Evolutionary conservation across 352 stramenopile genomes (phyloP), one percentile per base, ranked within the genome.

Genomic region (Saprolegnia parasitica): DNA sequence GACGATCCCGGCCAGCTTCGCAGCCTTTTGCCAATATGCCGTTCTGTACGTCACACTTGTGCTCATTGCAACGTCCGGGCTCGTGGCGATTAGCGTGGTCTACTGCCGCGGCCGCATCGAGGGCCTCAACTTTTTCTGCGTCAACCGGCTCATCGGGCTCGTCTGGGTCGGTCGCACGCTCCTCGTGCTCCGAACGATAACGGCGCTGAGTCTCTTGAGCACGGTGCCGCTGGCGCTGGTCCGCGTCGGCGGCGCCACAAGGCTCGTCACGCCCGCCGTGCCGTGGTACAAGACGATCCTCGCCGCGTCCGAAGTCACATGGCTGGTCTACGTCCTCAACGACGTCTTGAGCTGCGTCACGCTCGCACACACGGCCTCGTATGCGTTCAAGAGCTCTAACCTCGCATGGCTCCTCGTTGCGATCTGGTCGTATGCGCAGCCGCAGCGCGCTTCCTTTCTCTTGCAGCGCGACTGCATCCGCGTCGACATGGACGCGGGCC

Each of bases 201-300:
- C 52, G 9, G 52, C 52, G 11, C 52, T 60, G 13, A 21, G 13
- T 24, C 20, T 60, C 11, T n/a, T 60, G 11, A 60, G 20, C 35
- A 60, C 52, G 24, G 11, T n/a, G 24, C 11, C 52, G 3, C 9
- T 60, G 11, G 24, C 24, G 13, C 52, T 60, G 11, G 42, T 42
- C 0, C 24, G 20, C 11, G 35, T 20, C 13, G 50, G 42, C 5
- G 26, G 16, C 13, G 29, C 35, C 11, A 58, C 50, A 18, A 10
- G 32, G 15, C 42, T 68, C 1, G 23, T 13, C 13, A 13, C 16
- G 13, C 45, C 62, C 2, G 39, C 62, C 26, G 21, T 58, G 16
- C 24, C 23, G 20, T 68, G 62, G 62, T 68, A 60, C 50, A 68
- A 68, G 15, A 58, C 47, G 50, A 68, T 68, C 18, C 50, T 68